Conservation (phyloP, 805 yeast genomes). For the Zygotorulaspora chibaensis region DNA sequence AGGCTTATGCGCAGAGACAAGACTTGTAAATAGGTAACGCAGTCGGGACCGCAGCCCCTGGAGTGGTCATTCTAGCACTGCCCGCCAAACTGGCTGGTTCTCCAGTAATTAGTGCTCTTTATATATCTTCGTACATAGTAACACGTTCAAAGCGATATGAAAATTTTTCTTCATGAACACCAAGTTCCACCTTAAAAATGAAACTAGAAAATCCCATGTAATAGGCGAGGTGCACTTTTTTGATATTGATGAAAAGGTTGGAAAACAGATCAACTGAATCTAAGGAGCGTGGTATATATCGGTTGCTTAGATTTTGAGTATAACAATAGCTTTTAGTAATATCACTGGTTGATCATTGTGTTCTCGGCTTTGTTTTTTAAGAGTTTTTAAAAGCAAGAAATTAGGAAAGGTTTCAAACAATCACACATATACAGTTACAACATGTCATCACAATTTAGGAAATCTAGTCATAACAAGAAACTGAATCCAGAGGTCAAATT, state of each 20-base stretch:
- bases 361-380: background rate
- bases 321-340: background rate
- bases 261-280: background rate
- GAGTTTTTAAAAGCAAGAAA: background rate
- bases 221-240: background rate
- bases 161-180: background rate
- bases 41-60: background rate
- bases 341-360: slow-evolving; percentile 1
- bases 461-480: slow-evolving; percentile 25
- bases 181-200: no score
- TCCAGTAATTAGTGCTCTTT: no score
- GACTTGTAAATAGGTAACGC: background rate
- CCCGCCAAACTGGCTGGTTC: no score
- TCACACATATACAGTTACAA: slow-evolving; percentile 11
- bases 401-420: background rate
- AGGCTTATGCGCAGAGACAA: background rate
- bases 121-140: background rate
- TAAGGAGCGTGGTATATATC: background rate
- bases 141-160: background rate
- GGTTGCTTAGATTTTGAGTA: slow-evolving; percentile 1
- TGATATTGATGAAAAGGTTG: background rate
- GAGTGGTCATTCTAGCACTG: background rate
- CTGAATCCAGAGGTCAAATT: slow-evolving; percentile 33
- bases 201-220: background rate
- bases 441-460: slow-evolving; percentile 27